Base-by-base conservation (phyloP, 257 asterid species). In the Hygrophila difformis region DNA sequence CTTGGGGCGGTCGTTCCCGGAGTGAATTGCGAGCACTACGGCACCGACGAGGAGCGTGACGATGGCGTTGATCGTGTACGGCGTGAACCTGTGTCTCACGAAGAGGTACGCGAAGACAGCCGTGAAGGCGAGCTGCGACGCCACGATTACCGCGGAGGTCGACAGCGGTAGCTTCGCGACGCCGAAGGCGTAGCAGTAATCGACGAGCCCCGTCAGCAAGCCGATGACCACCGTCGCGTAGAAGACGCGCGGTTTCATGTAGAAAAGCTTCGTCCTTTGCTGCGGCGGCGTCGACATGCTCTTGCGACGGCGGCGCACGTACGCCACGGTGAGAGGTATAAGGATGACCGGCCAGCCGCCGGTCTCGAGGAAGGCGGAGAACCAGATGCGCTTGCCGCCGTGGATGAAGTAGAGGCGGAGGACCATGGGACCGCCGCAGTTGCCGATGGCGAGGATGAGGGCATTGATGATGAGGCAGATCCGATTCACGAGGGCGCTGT, bases 61-160 rank as follows among this genome's bases (percentile, higher is more conserved):
- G 26, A 48, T 18, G 14, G 43, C 42, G 13, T 48, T 48, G 1
- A 44, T 14, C 16, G 61, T 42, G 44, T 44, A 55, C 45, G 38
- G 37, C 38, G 61, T 55, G 54, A 55, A 55, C 44, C 23, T 31
- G 44, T 29, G 53, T 24, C 21, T 20, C 15, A 55, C 46, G 5
- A 55, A 41, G 5, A 55, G 36, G 46, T 17, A 55, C 10, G 53
- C 53, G 22, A 55, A 55, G 13, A 12, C 40, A 6, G 61, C 53
- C 16, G 61, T 44, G 61, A 55, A 55, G 17, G 26, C 61, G 10
- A 55, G 44, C 46, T 55, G 53, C 13, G 61, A 44, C 23, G 61
- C 38, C 1, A 44, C 23, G 11, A 55, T 2, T 5, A 55, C 44
- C 0, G 45, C 17, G 8, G 61, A 2, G 5, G 61, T 55, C 11